Evolutionary conservation across 1,284 basidiomycete species (phyloP).

Genomic region (Grifola frondosa): DNA sequence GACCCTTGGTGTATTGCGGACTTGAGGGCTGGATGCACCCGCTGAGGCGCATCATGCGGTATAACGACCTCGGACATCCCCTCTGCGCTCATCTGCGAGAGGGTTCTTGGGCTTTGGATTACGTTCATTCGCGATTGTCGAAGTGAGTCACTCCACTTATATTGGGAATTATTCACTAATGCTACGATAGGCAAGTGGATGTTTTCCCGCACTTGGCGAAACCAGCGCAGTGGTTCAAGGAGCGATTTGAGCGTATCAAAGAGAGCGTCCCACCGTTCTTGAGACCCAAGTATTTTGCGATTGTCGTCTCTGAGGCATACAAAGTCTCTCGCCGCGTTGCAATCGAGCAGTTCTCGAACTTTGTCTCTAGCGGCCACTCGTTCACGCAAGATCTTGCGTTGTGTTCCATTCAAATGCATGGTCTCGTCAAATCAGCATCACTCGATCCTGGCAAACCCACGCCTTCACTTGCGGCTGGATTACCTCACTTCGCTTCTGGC

Average conservation of each 20-base stretch:
- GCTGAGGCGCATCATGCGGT: conserved; percentile 76
- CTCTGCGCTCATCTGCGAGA: conserved; percentile 84
- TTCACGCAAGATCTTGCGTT: conserved; percentile 89
- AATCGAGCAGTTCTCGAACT: conserved; percentile 85
- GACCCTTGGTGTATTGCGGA: conserved; percentile 83
- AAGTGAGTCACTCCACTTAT: conserved; percentile 50
- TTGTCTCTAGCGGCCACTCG: conserved; percentile 79
- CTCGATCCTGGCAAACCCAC: conserved; percentile 69
- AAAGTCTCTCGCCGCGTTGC: conserved; percentile 81
- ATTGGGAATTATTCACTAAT: conserved; percentile 6
- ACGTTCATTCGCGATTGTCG: conserved; percentile 69
- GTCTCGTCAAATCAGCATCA: conserved; percentile 84
- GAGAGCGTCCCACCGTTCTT: conserved; percentile 77
- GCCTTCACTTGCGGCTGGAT: conserved; percentile 88
- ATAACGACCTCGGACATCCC: conserved; percentile 90
- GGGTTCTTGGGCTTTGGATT: conserved; percentile 90
- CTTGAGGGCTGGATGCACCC: conserved; percentile 96
- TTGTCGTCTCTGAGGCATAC: conserved; percentile 87
- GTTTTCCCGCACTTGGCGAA: conserved; percentile 66
- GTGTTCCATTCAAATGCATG: conserved; percentile 90
- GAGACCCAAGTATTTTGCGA: conserved; percentile 91
- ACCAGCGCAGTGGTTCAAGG: conserved; percentile 81
- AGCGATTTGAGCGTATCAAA: conserved; percentile 81
- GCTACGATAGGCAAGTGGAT: conserved; percentile 58
- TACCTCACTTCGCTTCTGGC: conserved; percentile 87